Base-by-base conservation (phyloP, 2,329 filamentous ascomycete genomes). In the Dactylonectria macrodidyma region DNA sequence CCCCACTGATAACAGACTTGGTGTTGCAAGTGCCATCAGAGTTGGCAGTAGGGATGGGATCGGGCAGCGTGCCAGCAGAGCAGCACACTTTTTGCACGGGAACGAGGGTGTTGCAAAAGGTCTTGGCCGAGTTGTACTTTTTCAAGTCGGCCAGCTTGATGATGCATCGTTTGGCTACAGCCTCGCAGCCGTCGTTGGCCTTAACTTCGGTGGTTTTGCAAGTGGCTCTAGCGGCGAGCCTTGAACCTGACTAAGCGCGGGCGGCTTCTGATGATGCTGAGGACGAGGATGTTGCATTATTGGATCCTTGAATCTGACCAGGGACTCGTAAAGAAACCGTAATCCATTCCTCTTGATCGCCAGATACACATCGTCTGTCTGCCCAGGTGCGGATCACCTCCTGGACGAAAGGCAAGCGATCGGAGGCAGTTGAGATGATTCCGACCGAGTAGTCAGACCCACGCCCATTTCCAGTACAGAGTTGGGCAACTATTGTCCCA, bases 161-260 rank as follows among this genome's bases (percentile, higher is more conserved):
- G 11, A 76, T 74, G 66, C 80, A 82, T 60, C 73, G 66, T 10
- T 70, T n/a, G 1, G 80, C 79, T 9, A 82, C 62, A 10, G 74
- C 63, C 52, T 63, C 62, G 60, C 79, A 82, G 47, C 75, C 73
- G 57, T 81, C 79, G 8, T 77, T 78, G 22, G 72, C 48, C 7
- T 73, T 50, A 34, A 75, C 68, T 14, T 56, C 69, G 3, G 59
- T 69, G 11, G 68, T 71, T 26, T 62, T 72, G 62, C 72, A 77
- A 44, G 69, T 64, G 33, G 65, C 71, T 58, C 71, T 64, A 14
- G 57, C 54, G 26, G 51, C 26, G n/a, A 71, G 61, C 26, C 66
- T 51, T 19, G 65, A 62, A 36, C 36, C 65, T n/a, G 59, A 58
- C 61, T 36, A 60, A 19, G 36, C 10, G 34, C 54, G 63, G 24